Evolutionary conservation across 208 protist species (phyloP).

Genomic region (Trypanosoma grayi): DNA sequence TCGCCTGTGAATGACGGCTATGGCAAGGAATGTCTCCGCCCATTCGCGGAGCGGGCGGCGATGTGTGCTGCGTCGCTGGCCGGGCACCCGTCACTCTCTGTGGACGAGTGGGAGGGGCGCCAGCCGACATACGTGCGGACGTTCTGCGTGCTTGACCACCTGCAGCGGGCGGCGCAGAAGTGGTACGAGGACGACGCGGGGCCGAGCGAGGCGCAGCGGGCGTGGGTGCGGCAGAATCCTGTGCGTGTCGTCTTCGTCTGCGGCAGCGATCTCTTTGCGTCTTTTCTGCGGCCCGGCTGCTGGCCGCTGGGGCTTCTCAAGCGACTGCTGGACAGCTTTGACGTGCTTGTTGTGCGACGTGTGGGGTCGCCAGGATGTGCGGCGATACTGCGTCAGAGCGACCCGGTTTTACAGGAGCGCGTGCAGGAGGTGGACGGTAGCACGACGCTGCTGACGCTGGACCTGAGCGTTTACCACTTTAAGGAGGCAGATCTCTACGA

Average conservation of each 20-base stretch:
- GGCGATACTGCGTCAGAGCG: slow-evolving; percentile 2
- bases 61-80: slow-evolving; percentile 39
- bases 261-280: slow-evolving; percentile 72
- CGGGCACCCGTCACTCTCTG: slow-evolving; percentile 36
- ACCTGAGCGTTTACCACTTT: slow-evolving; percentile 49
- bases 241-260: slow-evolving; percentile 62
- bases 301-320: slow-evolving; percentile 64
- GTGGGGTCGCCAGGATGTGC: slow-evolving; percentile 4
- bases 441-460: slow-evolving; percentile 23
- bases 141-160: slow-evolving; percentile 55
- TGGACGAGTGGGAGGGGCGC: slow-evolving; percentile 78
- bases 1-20: slow-evolving; percentile 81
- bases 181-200: slow-evolving; percentile 40
- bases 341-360: slow-evolving; percentile 46
- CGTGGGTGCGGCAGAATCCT: slow-evolving; percentile 18
- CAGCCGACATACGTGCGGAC: slow-evolving; percentile 67
- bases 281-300: slow-evolving; percentile 63
- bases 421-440: neutral
- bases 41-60: slow-evolving; percentile 36
- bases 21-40: slow-evolving; percentile 55
- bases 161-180: slow-evolving; percentile 43
- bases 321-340: slow-evolving; percentile 52
- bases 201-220: slow-evolving; percentile 10
- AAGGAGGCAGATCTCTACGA: slow-evolving; percentile 28
- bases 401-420: slow-evolving; percentile 25